Percentiles rank a stretch among this genome's conserved stretches.
These are phyloP conservation scores for Terfezia claveryi DNA, from an alignment of 495 filamentous ascomycete genomes.

Conservation along the genomic window DNA sequence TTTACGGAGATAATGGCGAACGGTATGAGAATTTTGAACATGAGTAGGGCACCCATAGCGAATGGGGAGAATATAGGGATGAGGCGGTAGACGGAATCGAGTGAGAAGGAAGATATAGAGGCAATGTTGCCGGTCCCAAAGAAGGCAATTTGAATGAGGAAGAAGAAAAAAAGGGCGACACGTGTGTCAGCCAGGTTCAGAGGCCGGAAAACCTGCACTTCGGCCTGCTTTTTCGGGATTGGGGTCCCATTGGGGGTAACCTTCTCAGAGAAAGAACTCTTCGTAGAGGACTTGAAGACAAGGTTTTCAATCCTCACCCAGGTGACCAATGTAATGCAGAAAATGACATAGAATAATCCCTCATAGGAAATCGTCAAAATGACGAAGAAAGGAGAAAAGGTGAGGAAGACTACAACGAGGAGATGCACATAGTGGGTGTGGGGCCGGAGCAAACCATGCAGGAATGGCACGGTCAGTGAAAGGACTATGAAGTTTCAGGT, in stretches of 20 bases:
- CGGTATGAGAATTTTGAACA: conserved; percentile 80
- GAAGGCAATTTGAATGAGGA: conserved; percentile 83
- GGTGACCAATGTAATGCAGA: conserved; percentile 57
- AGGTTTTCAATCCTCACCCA: conserved; percentile 66
- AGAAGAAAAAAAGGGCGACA: conserved; percentile 82
- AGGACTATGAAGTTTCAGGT: conserved; percentile 27
- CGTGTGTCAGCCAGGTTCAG: conserved; percentile 64
- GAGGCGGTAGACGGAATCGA: conserved; percentile 72
- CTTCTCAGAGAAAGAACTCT: conserved; percentile 10
- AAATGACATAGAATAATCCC: conserved; percentile 84
- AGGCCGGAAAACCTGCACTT: conserved; percentile 36
- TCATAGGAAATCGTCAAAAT: conserved; percentile 97
- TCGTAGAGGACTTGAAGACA: conserved; percentile 9
- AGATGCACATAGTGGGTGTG: conserved; percentile 81
- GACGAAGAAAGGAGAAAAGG: conserved; percentile 83
- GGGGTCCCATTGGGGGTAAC: conserved; percentile 15
- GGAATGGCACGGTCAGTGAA: conserved; percentile 59
- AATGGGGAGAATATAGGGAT: conserved; percentile 89
- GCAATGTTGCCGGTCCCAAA: conserved; percentile 96
- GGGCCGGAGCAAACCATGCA: conserved; percentile 49
- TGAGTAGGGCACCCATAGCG: conserved; percentile 64
- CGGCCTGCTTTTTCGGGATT: conserved; percentile 18
- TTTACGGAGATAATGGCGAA: conserved; percentile 87
- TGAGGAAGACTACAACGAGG: conserved; percentile 72
- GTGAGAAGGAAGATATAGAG: conserved; percentile 78